Percentiles rank a stretch among this genome's conserved stretches.
These are phyloP conservation scores for Corynascus novoguineensis DNA, from an alignment of 495 filamentous ascomycete species.

Conservation along the genomic window DNA sequence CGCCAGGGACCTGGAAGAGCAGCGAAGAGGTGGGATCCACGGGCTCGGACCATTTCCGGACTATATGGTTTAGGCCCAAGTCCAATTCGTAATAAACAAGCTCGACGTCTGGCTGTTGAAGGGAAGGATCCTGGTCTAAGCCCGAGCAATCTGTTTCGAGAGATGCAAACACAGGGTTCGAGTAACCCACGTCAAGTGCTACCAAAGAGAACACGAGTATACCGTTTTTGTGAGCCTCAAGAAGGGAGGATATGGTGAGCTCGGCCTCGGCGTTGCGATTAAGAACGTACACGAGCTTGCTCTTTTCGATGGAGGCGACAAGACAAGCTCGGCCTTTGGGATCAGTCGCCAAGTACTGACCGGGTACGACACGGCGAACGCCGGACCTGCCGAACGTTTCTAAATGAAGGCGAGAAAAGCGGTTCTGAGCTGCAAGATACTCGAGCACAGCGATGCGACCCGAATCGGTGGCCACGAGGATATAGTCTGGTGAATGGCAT, in stretches of 20 bases:
- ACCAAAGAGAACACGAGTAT: constrained; percentile 84
- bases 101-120: constrained; percentile 74
- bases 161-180: constrained; percentile 91
- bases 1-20: constrained; percentile 92
- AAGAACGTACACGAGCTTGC: not conserved
- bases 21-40: constrained; percentile 86
- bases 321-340: not conserved
- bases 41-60: constrained; percentile 90
- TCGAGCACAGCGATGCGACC: not conserved
- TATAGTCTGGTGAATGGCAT: not conserved
- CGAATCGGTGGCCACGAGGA: not conserved
- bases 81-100: constrained; percentile 96
- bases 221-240: constrained; percentile 94
- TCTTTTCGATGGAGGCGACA: not conserved
- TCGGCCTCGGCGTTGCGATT: constrained; percentile 54
- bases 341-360: not conserved
- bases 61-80: constrained; percentile 82
- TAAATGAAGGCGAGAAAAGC: not conserved
- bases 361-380: not conserved
- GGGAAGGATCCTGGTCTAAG: constrained; percentile 82
- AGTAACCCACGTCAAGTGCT: constrained; percentile 87
- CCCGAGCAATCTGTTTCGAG: constrained; percentile 90
- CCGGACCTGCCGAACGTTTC: not conserved
- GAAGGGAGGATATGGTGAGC: constrained; percentile 89
- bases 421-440: not conserved